Evolutionary conservation across 2,329 filamentous ascomycete genomes (phyloP).

Genomic region (Xylaria sp.): DNA sequence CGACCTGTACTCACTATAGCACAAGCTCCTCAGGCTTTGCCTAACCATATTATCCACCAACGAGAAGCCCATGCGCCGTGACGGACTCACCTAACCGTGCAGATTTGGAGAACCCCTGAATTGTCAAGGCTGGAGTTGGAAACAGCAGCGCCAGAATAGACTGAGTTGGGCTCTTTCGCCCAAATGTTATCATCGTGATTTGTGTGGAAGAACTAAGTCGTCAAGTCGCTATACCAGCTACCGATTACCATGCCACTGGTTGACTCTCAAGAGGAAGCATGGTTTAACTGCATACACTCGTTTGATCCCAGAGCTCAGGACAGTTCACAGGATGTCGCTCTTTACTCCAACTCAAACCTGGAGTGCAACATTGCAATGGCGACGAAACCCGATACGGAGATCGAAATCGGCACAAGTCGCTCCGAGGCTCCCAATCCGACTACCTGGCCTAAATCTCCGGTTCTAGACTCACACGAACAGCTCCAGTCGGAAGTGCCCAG

Average conservation of each 20-base stretch:
- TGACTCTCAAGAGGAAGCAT: background rate
- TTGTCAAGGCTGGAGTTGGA: background rate
- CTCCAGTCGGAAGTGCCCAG: too few relatives aligned
- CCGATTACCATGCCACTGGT: background rate
- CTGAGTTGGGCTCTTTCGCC: too few relatives aligned
- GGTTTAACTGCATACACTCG: background rate
- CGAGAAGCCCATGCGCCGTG: background rate
- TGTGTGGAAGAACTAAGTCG: background rate
- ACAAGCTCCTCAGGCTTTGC: background rate
- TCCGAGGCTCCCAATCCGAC: constrained; percentile 20
- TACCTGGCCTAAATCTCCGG: background rate
- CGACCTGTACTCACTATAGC: background rate
- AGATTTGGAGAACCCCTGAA: constrained; percentile 13
- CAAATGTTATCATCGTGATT: too few relatives aligned
- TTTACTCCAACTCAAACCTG: background rate
- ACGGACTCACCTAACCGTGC: background rate
- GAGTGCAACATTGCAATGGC: constrained; percentile 2
- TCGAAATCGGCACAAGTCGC: constrained; percentile 22
- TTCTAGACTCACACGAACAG: background rate
- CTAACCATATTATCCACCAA: constrained; percentile 11
- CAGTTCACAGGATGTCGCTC: background rate
- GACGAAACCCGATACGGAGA: constrained; percentile 14
- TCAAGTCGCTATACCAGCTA: background rate
- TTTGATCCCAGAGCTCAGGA: background rate
- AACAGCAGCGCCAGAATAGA: too few relatives aligned